A percentile compares a stretch with the other conserved stretches of the same genome.
Conservation (phyloP, 331 rosid species). For the Prunus yedoensis region DNA sequence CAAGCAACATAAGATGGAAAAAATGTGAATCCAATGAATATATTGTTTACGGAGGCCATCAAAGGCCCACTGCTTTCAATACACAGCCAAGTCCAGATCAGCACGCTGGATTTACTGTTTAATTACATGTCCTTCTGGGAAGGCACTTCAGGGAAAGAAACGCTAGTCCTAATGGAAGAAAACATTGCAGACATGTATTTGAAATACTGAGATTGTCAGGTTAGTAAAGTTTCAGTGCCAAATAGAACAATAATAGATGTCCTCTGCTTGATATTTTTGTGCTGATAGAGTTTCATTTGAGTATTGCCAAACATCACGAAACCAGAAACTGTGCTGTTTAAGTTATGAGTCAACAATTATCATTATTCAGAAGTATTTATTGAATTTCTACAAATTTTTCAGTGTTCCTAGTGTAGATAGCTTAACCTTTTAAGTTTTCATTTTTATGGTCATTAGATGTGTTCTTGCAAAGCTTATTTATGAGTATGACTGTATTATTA, state of each 20-base stretch:
- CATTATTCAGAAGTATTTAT: not conserved
- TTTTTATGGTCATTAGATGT: not conserved
- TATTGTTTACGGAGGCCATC: slow-evolving; percentile 83
- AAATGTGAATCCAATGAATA: slow-evolving; percentile 48
- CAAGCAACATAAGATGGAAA: slow-evolving; percentile 37
- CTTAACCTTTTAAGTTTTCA: not conserved
- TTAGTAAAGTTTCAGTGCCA: slow-evolving; percentile 27
- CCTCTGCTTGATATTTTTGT: not conserved
- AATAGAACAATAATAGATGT: not conserved
- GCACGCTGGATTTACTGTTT: slow-evolving; percentile 65
- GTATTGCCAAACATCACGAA: not conserved
- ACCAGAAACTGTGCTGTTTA: not conserved
- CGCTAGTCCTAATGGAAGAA: slow-evolving; percentile 75
- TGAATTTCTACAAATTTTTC: slow-evolving; percentile 14
- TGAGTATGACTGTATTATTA: not conserved
- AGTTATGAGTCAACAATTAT: not conserved
- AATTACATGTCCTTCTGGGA: slow-evolving; percentile 59
- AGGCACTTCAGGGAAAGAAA: slow-evolving; percentile 52
- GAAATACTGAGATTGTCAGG: slow-evolving; percentile 92
- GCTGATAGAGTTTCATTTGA: slow-evolving; percentile 1
- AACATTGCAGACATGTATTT: slow-evolving; percentile 85
- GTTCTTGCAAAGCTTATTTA: slow-evolving; percentile 20
- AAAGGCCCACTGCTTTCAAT: slow-evolving; percentile 88
- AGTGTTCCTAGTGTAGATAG: slow-evolving; percentile 12
- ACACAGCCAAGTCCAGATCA: slow-evolving; percentile 67